Percentiles rank a stretch among this genome's conserved stretches.
These are phyloP conservation scores for Megacollybia platyphylla DNA, from an alignment of 1,284 basidiomycete genomes.

Conservation along the genomic window DNA sequence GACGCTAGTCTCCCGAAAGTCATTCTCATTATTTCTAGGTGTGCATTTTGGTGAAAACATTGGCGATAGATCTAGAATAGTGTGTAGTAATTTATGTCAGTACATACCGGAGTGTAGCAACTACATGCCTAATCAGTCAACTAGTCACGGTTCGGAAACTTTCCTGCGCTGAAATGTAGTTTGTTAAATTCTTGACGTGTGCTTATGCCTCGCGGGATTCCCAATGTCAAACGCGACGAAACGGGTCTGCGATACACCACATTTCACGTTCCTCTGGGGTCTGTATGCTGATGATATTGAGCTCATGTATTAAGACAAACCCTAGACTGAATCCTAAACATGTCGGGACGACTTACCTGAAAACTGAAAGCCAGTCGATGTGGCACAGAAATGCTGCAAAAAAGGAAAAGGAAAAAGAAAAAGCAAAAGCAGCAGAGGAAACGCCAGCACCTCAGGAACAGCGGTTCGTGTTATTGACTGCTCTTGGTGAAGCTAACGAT, in stretches of 20 bases:
- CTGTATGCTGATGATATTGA: conserved; percentile 15
- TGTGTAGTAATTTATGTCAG: too few species aligned
- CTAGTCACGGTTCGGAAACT: too few species aligned
- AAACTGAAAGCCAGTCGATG: conserved; percentile 55
- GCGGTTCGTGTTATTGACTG: conserved; percentile 21
- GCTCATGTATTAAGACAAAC: conserved; percentile 9
- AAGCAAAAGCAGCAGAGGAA: conserved; percentile 27
- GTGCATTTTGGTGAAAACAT: conserved; percentile 38
- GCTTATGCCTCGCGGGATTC: conserved; percentile 65
- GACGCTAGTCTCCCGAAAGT: neutral
- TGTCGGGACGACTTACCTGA: conserved; percentile 59
- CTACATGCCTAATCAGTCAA: too few species aligned
- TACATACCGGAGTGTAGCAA: too few species aligned
- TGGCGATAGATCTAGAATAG: too few species aligned
- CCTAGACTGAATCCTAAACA: conserved; percentile 64
- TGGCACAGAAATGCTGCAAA: conserved; percentile 50
- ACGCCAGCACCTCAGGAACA: conserved; percentile 26
- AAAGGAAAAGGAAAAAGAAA: conserved; percentile 16
- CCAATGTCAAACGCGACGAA: conserved; percentile 67
- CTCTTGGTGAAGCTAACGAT: conserved; percentile 8
- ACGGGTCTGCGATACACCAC: conserved; percentile 66
- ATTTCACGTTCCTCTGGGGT: conserved; percentile 71
- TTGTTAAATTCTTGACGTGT: neutral
- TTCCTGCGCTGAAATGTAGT: too few species aligned
- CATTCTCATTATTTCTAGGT: conserved; percentile 11